These are phyloP conservation scores for Camelina neglecta DNA, from an alignment of 345 rosid species.

Conservation along the genomic window DNA sequence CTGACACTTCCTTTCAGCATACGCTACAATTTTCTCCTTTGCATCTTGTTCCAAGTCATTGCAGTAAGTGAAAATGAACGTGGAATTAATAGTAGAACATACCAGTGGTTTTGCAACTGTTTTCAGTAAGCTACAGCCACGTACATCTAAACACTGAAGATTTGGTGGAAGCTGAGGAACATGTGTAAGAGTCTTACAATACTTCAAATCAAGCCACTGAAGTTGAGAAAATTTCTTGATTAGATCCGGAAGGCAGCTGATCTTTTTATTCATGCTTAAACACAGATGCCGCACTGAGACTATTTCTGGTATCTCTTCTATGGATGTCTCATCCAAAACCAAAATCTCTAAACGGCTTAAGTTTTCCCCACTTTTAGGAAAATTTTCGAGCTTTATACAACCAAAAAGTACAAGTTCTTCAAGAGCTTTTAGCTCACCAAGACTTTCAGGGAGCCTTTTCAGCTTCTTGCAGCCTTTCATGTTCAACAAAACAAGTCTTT, in stretches of 20 bases:
- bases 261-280: slow-evolving; percentile 24
- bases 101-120: background rate
- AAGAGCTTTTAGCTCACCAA: slow-evolving; percentile 12
- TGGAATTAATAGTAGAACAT: background rate
- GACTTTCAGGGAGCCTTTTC: slow-evolving; percentile 14
- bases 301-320: slow-evolving; percentile 1
- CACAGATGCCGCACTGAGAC: slow-evolving; percentile 16
- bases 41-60: slow-evolving; percentile 11
- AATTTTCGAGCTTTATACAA: slow-evolving; percentile 22
- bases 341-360: slow-evolving; percentile 15
- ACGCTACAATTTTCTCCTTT: slow-evolving; percentile 9
- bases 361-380: background rate
- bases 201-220: slow-evolving; percentile 34
- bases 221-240: background rate
- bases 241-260: background rate
- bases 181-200: slow-evolving; percentile 19
- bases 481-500: slow-evolving; percentile 19
- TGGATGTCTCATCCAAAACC: slow-evolving; percentile 24
- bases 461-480: slow-evolving; percentile 37
- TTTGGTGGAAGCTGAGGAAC: slow-evolving; percentile 36
- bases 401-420: slow-evolving; percentile 23
- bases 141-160: slow-evolving; percentile 29
- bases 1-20: slow-evolving; percentile 19
- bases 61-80: slow-evolving; percentile 35
- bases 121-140: slow-evolving; percentile 21